These are phyloP conservation scores for Coleophoma cylindrospora DNA, from an alignment of 2,329 filamentous ascomycete genomes.

Conservation along the genomic window DNA sequence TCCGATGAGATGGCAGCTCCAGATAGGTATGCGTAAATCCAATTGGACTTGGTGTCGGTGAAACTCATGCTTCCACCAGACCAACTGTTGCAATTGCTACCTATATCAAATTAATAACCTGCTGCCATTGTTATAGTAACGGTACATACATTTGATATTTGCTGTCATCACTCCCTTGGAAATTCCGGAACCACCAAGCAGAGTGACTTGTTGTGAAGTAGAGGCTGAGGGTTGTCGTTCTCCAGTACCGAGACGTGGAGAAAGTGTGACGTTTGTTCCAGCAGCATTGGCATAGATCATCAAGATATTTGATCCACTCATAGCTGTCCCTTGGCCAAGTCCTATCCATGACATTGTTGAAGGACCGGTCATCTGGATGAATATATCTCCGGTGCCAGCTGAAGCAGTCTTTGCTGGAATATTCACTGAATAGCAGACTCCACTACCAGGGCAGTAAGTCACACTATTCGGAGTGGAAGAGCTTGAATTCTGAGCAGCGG, in stretches of 20 bases:
- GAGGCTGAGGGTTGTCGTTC: slow-evolving; percentile 36
- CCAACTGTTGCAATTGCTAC: slow-evolving; percentile 48
- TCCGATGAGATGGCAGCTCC: slow-evolving; percentile 43
- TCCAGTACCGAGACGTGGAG: slow-evolving; percentile 41
- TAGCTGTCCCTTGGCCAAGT: slow-evolving; percentile 47
- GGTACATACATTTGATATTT: slow-evolving; percentile 44
- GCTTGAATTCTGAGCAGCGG: too few species aligned
- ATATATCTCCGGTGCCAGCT: slow-evolving; percentile 48
- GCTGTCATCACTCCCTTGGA: slow-evolving; percentile 46
- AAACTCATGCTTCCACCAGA: slow-evolving; percentile 45
- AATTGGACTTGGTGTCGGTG: slow-evolving; percentile 33
- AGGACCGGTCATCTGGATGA: slow-evolving; percentile 51
- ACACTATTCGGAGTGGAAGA: slow-evolving; percentile 11
- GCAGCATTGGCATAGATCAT: slow-evolving; percentile 47
- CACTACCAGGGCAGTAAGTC: slow-evolving; percentile 12
- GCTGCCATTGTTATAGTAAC: too few species aligned
- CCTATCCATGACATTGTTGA: slow-evolving; percentile 47
- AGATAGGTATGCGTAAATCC: slow-evolving; percentile 43
- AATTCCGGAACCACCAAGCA: slow-evolving; percentile 49
- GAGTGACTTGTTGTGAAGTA: slow-evolving; percentile 34
- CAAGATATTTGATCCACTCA: slow-evolving; percentile 54
- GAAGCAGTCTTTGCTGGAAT: slow-evolving; percentile 46
- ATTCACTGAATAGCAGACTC: slow-evolving; percentile 41
- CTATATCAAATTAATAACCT: slow-evolving; percentile 16
- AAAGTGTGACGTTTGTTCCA: slow-evolving; percentile 51